Conservation (phyloP, 208 protist genomes). For the Crithidia brevicula region DNA sequence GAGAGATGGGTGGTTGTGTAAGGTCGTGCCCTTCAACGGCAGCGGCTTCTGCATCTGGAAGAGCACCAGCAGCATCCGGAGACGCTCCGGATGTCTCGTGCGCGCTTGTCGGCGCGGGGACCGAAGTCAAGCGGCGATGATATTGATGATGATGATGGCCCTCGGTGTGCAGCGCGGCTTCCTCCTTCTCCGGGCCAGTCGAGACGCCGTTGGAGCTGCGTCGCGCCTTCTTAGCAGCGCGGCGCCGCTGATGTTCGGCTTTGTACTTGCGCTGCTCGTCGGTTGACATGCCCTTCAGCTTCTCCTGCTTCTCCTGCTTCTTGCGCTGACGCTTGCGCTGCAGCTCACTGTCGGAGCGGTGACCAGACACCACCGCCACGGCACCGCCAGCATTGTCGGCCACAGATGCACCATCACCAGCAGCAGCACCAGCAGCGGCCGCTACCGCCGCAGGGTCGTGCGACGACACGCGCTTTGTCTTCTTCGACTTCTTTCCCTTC, state of each 20-base stretch:
- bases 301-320: constrained; percentile 27
- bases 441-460: background rate
- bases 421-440: background rate
- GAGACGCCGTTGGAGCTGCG: constrained; percentile 9
- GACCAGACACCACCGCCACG: no score
- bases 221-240: constrained; percentile 31
- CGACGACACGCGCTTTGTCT: constrained; percentile 14
- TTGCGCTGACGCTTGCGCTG: constrained; percentile 31
- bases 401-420: background rate
- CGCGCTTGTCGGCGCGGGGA: no score
- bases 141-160: no score
- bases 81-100: no score
- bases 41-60: no score
- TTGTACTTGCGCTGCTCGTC: constrained; percentile 31
- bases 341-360: constrained; percentile 30
- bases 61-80: no score
- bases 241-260: constrained; percentile 26
- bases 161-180: no score
- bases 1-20: constrained; percentile 1
- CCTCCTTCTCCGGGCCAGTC: background rate
- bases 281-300: constrained; percentile 27
- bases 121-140: no score
- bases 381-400: no score
- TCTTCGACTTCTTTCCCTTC: constrained; percentile 16
- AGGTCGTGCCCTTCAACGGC: no score